Conservation (phyloP, 352 stramenopile genomes). For the Aphanomyces astaci region DNA sequence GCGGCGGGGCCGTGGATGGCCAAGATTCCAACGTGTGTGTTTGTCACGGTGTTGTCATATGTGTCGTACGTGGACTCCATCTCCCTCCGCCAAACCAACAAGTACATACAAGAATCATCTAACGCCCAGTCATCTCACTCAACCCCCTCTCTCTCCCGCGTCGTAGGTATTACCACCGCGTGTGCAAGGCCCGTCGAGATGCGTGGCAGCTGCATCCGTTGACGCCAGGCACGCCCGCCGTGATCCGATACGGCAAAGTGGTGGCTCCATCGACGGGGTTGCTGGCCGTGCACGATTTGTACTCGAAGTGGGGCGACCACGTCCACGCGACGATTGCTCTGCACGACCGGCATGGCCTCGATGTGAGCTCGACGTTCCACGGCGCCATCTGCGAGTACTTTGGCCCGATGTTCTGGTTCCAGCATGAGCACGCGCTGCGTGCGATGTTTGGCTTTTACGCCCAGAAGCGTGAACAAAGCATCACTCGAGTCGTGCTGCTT, state of each 20-base stretch:
- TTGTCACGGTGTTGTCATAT: slow-evolving; percentile 31
- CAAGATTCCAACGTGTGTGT: not conserved
- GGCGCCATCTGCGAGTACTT: slow-evolving; percentile 45
- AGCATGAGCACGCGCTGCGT: slow-evolving; percentile 39
- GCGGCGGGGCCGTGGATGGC: not conserved
- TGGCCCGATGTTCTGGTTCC: slow-evolving; percentile 42
- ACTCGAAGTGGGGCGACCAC: slow-evolving; percentile 49
- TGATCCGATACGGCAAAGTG: slow-evolving; percentile 34
- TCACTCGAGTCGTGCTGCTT: no score
- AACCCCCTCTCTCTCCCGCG: not conserved
- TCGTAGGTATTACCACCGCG: slow-evolving; percentile 33
- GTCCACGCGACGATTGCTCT: slow-evolving; percentile 38
- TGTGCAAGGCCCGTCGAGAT: slow-evolving; percentile 38
- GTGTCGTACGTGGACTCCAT: slow-evolving; percentile 47
- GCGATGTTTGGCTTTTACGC: slow-evolving; percentile 33
- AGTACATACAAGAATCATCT: no score
- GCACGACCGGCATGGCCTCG: slow-evolving; percentile 45
- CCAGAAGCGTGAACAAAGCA: not conserved
- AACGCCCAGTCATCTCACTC: no score
- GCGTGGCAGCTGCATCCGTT: slow-evolving; percentile 47
- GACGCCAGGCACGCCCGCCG: slow-evolving; percentile 25
- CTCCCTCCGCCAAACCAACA: slow-evolving; percentile 29
- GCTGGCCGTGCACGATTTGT: slow-evolving; percentile 39
- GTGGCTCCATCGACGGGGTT: slow-evolving; percentile 37
- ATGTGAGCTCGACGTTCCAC: slow-evolving; percentile 44